Base-by-base conservation (phyloP, 805 yeast genomes). In the Ogataea dorogensis region DNA sequence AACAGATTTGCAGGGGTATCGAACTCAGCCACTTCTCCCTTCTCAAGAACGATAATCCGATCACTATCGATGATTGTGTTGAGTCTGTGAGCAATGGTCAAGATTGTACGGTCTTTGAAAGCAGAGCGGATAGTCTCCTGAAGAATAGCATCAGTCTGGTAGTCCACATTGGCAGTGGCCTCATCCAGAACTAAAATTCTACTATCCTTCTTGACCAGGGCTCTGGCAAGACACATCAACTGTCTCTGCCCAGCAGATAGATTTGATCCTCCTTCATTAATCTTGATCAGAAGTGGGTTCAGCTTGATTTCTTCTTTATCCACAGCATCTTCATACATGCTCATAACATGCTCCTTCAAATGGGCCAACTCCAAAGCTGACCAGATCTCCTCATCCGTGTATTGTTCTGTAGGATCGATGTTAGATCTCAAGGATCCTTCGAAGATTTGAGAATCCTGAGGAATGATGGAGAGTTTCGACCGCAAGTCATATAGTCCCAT, bases 371-470 rank as follows among this genome's bases (percentile, higher is more conserved):
- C 87, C 36, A 88, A 66, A 0, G 81, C 93, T 18, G 69, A 66
- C 95, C 95, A 87, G n/a, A 88, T 69, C 43, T 81, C 75, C n/a
- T 80, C 82, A 58, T 87, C 96, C 3, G 74, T 63, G 54, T 76
- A 77, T 33, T 64, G 66, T 14, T 71, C 65, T 2, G 83, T 77
- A 17, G 98, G 98, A 59, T 91, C 98, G 49, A 91, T 70, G 58
- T 88, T 88, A 31, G 86, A 83, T 51, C 96, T 71, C 9, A 88
- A 66, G 0, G 93, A 73, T 23, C 96, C 96, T 64, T 86, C 86
- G 56, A 89, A 82, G 7, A 86, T 86, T 59, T 89, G 96, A 0
- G 96, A 84, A 59, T 88, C 97, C 60, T 88, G 96, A 2, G 97
- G 97, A 47, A 88, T 88, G 47, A 88, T 89, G 2, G 93, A 81